Conservation (phyloP, 2,329 filamentous ascomycete species). For the Pestalotiopsis sp. region DNA sequence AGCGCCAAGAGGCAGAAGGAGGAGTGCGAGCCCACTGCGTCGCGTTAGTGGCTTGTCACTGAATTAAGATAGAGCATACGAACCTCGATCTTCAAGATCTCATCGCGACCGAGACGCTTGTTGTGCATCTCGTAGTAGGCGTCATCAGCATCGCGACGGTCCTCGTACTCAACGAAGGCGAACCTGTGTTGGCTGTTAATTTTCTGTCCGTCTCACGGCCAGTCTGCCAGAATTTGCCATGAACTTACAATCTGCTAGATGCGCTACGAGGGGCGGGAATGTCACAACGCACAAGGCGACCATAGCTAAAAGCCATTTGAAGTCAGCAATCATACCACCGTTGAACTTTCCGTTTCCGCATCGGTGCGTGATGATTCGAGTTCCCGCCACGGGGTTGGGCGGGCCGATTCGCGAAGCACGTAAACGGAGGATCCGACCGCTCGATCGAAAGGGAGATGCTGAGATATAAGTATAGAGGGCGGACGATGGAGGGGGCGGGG, state of each 20-base stretch:
- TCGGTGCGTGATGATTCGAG: conserved; percentile 33
- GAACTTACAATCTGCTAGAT: conserved; percentile 88
- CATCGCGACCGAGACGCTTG: conserved; percentile 95
- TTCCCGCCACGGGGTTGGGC: conserved; percentile 32
- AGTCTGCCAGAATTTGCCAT: neutral
- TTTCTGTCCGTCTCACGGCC: conserved; percentile 12
- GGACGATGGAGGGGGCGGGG: conserved; percentile 31
- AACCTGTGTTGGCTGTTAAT: conserved; percentile 58
- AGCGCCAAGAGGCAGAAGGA: conserved; percentile 97
- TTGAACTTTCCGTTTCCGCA: conserved; percentile 32
- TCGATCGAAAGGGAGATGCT: conserved; percentile 47
- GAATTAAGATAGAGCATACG: conserved; percentile 29
- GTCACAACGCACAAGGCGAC: conserved; percentile 95
- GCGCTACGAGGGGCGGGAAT: conserved; percentile 95
- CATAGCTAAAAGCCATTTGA: conserved; percentile 68
- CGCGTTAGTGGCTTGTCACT: conserved; percentile 15
- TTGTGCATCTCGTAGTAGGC: conserved; percentile 99
- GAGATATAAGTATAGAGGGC: conserved; percentile 33
- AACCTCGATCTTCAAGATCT: conserved; percentile 97
- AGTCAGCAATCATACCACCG: conserved; percentile 44
- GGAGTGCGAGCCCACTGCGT: conserved; percentile 96
- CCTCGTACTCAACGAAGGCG: conserved; percentile 99
- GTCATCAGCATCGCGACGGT: conserved; percentile 96
- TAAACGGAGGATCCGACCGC: conserved; percentile 38
- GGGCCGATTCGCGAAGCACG: conserved; percentile 39